Evolutionary conservation across 2,329 filamentous ascomycete species (phyloP).

Genomic region (Ceratocystis smalleyi): DNA sequence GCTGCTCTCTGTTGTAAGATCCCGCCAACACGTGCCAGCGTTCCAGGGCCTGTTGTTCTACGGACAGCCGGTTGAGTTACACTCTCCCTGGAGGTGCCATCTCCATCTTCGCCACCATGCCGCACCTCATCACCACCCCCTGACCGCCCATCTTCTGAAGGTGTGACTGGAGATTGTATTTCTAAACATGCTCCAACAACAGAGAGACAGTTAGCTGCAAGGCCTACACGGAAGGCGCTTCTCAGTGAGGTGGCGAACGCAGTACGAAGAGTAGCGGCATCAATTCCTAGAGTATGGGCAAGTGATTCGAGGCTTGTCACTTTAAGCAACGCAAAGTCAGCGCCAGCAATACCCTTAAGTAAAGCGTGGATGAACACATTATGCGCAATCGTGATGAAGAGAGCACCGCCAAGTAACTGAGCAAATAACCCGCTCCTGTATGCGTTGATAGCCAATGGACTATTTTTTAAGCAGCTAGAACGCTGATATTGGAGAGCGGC

Average conservation of each 20-base stretch:
- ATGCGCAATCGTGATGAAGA: slow-evolving; percentile 32
- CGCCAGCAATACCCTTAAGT: slow-evolving; percentile 23
- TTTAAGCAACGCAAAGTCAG: slow-evolving; percentile 18
- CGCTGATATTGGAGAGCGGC: slow-evolving; percentile 28
- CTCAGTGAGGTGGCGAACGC: slow-evolving; percentile 49
- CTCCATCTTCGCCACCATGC: background rate
- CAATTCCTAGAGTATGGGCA: slow-evolving; percentile 27
- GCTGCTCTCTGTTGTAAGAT: background rate
- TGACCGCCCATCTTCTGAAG: no score
- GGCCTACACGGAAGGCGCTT: slow-evolving; percentile 43
- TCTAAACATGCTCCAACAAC: slow-evolving; percentile 34
- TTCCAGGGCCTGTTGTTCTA: background rate
- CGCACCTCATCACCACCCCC: background rate
- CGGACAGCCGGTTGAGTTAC: background rate
- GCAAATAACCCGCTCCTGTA: slow-evolving; percentile 29
- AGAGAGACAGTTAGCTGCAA: slow-evolving; percentile 37
- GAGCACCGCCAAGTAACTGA: slow-evolving; percentile 31
- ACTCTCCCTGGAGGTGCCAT: background rate
- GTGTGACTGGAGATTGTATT: no score
- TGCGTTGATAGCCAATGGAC: slow-evolving; percentile 21
- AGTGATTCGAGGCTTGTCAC: slow-evolving; percentile 17
- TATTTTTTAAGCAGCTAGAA: no score
- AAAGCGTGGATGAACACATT: slow-evolving; percentile 31
- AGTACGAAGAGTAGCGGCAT: slow-evolving; percentile 32
- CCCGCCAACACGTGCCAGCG: background rate